phyloP scores from a whole-genome alignment of 441 rosid species.

The Pelargonium australe region DNA sequence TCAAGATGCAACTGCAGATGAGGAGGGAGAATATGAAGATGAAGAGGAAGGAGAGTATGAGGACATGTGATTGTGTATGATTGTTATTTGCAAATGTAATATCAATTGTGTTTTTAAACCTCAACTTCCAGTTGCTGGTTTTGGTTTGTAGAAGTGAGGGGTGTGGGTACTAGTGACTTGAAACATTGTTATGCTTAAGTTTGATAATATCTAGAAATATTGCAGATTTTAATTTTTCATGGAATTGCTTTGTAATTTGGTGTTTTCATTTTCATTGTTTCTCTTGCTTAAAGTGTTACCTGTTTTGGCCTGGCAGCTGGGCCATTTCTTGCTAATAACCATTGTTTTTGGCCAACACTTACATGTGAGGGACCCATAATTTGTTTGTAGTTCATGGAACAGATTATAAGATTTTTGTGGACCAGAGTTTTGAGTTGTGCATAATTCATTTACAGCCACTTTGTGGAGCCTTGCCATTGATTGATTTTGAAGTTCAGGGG shows the following conservation, averaged over 20 bases:
- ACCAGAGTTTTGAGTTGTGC: too few relatives aligned
- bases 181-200: conserved; percentile 1
- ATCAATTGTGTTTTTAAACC: conserved; percentile 13
- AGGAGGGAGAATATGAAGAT: conserved; percentile 58
- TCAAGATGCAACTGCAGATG: conserved; percentile 77
- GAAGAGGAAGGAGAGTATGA: conserved; percentile 39
- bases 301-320: too few relatives aligned
- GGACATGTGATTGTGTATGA: conserved; percentile 19
- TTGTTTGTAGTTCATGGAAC: too few relatives aligned
- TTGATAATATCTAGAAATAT: conserved; percentile 10
- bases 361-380: too few relatives aligned
- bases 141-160: background rate
- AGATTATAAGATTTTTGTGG: too few relatives aligned
- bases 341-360: too few relatives aligned
- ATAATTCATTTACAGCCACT: too few relatives aligned
- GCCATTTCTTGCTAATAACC: too few relatives aligned
- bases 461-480: too few relatives aligned
- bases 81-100: background rate
- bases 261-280: too few relatives aligned
- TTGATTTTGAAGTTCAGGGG: too few relatives aligned
- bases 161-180: background rate
- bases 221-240: background rate
- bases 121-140: conserved; percentile 59
- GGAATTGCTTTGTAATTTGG: conserved; percentile 7
- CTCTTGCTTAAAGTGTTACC: too few relatives aligned